Conservation (phyloP, 148 eudicot genomes). For the Rhododendron ferrugineum region DNA sequence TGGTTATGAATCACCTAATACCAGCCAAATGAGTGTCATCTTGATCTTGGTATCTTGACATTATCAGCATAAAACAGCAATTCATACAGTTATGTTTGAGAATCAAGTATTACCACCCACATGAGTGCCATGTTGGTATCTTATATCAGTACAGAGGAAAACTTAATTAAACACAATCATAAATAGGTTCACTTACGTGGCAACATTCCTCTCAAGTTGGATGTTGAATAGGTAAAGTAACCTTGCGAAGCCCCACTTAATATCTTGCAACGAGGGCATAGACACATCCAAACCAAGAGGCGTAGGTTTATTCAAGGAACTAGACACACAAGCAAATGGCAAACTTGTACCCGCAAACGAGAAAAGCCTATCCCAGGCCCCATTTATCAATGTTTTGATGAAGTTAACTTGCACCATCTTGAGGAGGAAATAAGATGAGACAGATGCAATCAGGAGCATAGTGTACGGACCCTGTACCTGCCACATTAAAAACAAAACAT, state of each 20-base stretch:
- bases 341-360: constrained; percentile 35
- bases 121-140: neutral
- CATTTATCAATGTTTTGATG: constrained; percentile 23
- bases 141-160: neutral
- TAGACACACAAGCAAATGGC: constrained; percentile 71
- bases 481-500: constrained; percentile 12
- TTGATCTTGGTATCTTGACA: neutral
- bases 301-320: constrained; percentile 62
- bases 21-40: neutral
- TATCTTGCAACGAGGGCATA: constrained; percentile 63
- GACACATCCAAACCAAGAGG: constrained; percentile 78
- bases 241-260: constrained; percentile 65
- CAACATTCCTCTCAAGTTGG: constrained; percentile 85
- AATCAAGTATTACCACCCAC: neutral
- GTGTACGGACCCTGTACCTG: constrained; percentile 49
- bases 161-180: neutral
- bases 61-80: neutral
- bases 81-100: neutral
- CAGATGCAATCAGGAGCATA: constrained; percentile 26
- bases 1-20: neutral
- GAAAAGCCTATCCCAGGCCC: constrained; percentile 25
- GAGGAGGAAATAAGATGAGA: constrained; percentile 42
- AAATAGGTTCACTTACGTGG: constrained; percentile 59
- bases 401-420: constrained; percentile 33
- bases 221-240: constrained; percentile 74